Evolutionary conservation across 2,329 filamentous ascomycete genomes (phyloP), one percentile per base, ranked within the genome.

Genomic region (Cladosporium cucumerinum): DNA sequence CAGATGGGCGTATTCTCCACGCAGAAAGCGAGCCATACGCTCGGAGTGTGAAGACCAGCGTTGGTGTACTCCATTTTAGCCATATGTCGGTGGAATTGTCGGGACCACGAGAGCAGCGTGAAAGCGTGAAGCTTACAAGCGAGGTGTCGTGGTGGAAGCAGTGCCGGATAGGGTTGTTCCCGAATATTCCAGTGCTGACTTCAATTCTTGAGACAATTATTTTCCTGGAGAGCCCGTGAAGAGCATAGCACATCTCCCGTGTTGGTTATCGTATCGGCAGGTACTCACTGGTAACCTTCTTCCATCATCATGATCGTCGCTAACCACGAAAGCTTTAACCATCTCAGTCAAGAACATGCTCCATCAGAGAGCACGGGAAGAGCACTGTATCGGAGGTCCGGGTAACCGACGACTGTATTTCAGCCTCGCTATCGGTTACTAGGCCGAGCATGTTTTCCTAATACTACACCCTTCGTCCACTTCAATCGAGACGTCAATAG

Each of bases 91-190:
- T 36, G 43, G 23, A 28, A 36, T 21, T 51, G 18, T 61, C 58
- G 58, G 58, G 46, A 36, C 58, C 28, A 61, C 58, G 52, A 32
- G 32, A 58, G 32, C 16, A 58, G 55, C 21, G 14, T 43, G 39
- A 23, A 36, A 23, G 32, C 34, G 26, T 34, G 30, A 61, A 61
- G 28, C 25, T 51, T 61, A 61, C 58, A 61, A 61, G 58, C 58
- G 58, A 61, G 58, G 12, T 51, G 46, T 34, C 23, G 58, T 26
- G 36, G 28, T 30, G 28, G 16, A 58, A 36, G 25, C 43, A 61
- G 18, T 32, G 57, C 39, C 39, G 57, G 26, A 25, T 48, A 48
- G 57, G 43, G 32, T 43, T 46, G 34, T 58, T 58, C 36, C 55
- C 55, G 55, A 58, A 39, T 43, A 14, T 58, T 39, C 55, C 36